Evolutionary conservation across 306 rosid species (phyloP).

Genomic region (Quercus parvula): DNA sequence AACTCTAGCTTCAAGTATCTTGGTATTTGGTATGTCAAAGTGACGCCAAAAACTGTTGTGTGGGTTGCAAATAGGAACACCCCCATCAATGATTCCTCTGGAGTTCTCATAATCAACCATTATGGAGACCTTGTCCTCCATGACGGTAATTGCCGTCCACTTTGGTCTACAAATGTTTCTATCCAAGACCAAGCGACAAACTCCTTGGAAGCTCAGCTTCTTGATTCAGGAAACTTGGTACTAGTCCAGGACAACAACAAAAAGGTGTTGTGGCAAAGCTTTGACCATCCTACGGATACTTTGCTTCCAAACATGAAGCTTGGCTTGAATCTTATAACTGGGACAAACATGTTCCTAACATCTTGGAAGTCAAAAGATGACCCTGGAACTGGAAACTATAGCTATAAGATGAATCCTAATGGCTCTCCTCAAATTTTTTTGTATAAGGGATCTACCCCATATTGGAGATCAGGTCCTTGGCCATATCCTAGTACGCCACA

Average conservation of each 20-base stretch:
- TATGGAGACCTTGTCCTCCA: no score
- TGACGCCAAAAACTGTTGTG: no score
- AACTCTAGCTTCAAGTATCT: constrained; percentile 37
- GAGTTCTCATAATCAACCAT: neutral
- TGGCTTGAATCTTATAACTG: neutral
- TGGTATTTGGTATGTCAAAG: constrained; percentile 20
- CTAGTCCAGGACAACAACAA: no score
- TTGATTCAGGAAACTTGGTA: no score
- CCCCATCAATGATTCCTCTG: neutral
- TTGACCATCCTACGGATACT: neutral
- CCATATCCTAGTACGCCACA: no score
- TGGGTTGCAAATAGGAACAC: constrained; percentile 12
- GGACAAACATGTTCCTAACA: neutral
- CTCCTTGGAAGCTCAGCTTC: neutral
- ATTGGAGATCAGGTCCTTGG: no score
- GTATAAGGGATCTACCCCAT: no score
- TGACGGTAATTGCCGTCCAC: rapidly evolving
- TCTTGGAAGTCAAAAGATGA: neutral
- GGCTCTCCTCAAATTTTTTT: no score
- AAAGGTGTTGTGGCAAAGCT: no score
- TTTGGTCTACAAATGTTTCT: constrained; percentile 13
- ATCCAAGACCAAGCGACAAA: no score
- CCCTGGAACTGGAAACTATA: no score
- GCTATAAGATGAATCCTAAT: no score
- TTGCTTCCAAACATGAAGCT: constrained; percentile 2